These are phyloP conservation scores for Nitzschia palea DNA, from an alignment of 108 stramenopile species.

Conservation along the genomic window DNA sequence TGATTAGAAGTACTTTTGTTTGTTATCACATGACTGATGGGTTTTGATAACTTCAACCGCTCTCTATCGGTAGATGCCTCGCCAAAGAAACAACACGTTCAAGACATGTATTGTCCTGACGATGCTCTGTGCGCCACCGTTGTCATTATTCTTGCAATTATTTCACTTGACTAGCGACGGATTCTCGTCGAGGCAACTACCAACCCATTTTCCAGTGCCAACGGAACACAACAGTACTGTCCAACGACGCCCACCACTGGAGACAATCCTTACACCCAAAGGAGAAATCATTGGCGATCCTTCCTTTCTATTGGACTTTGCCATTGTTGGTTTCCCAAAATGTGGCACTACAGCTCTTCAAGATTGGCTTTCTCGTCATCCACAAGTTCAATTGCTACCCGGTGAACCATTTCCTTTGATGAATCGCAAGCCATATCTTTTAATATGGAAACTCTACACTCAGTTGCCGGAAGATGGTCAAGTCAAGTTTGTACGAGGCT, in stretches of 20 bases:
- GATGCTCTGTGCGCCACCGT: background rate
- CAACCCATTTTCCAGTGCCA: background rate
- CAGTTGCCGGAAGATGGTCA: conserved; percentile 6
- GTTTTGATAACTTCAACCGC: background rate
- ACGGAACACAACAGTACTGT: background rate
- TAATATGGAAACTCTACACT: conserved; percentile 11
- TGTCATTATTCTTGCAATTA: background rate
- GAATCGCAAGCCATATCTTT: conserved; percentile 4
- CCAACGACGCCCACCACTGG: background rate
- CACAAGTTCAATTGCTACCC: conserved; percentile 7
- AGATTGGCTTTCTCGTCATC: conserved; percentile 7
- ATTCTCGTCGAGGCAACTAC: background rate
- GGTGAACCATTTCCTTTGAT: conserved; percentile 7
- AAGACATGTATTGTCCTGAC: background rate
- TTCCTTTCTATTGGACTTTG: conserved; percentile 49
- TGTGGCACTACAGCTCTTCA: conserved; percentile 52
- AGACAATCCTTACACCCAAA: background rate
- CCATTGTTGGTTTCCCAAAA: conserved; percentile 72
- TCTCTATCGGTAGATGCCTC: conserved; percentile 5
- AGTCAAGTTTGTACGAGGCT: conserved; percentile 16
- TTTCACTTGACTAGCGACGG: background rate
- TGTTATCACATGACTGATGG: too few relatives aligned
- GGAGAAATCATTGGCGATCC: conserved; percentile 28
- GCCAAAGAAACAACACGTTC: background rate
- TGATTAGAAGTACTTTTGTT: too few relatives aligned